These are phyloP conservation scores for Ceratocystis ficicola DNA, from an alignment of 2,329 filamentous ascomycete species.

Conservation along the genomic window DNA sequence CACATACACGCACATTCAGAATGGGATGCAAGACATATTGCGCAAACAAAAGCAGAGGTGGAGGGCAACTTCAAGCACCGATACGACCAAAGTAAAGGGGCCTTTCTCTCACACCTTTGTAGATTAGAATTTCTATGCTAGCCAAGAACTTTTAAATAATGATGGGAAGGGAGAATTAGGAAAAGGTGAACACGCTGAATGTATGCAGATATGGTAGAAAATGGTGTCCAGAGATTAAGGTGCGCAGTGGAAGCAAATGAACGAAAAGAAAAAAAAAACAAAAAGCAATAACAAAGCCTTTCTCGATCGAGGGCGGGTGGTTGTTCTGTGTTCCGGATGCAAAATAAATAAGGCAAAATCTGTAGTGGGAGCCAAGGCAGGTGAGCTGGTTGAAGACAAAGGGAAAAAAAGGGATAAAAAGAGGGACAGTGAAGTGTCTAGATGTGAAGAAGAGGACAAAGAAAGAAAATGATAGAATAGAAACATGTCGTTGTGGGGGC, in stretches of 20 bases:
- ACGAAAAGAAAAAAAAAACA: background rate
- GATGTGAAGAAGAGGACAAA: background rate
- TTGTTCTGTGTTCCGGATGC: slow-evolving; percentile 13
- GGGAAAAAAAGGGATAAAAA: background rate
- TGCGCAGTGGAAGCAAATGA: background rate
- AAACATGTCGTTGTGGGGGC: background rate
- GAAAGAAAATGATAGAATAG: background rate
- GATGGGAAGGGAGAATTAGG: slow-evolving; percentile 22
- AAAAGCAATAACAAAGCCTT: slow-evolving; percentile 2
- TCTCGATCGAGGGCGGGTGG: background rate
- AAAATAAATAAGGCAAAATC: slow-evolving; percentile 6
- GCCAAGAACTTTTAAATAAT: slow-evolving; percentile 16
- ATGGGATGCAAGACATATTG: background rate
- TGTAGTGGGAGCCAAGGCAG: background rate
- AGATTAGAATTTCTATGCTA: slow-evolving; percentile 17
- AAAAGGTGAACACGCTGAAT: slow-evolving; percentile 12
- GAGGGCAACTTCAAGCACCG: background rate
- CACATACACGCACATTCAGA: background rate
- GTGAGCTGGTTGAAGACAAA: background rate
- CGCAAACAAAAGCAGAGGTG: background rate
- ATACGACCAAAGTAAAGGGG: background rate
- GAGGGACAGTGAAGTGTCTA: background rate
- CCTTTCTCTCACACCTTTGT: slow-evolving; percentile 16
- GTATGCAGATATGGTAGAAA: background rate
- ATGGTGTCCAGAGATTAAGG: background rate